phyloP scores from a whole-genome alignment of 768 basidiomycete genomes.

The Steccherinum ochraceum region DNA sequence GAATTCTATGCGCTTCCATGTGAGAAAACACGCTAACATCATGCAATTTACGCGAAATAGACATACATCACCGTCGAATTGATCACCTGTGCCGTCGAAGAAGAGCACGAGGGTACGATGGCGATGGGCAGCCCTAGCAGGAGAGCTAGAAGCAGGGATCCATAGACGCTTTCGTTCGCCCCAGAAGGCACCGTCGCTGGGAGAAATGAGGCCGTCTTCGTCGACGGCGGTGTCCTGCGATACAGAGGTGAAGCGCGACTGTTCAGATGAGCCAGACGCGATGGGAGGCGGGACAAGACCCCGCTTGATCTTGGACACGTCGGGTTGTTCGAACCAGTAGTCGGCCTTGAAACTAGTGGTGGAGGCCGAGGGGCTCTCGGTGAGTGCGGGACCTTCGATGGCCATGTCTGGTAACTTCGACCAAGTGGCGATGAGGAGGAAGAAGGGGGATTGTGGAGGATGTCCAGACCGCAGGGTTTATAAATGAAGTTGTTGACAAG shows the following conservation, averaged over 20 bases:
- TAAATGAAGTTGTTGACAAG: too few relatives aligned
- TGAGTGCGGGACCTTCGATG: too few relatives aligned
- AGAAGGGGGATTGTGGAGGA: too few relatives aligned
- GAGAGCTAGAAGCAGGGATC: slow-evolving; percentile 1
- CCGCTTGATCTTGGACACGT: not conserved
- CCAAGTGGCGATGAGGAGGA: too few relatives aligned
- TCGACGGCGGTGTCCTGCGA: not conserved
- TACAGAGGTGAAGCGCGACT: not conserved
- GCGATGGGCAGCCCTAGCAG: not conserved
- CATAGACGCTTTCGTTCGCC: slow-evolving; percentile 1
- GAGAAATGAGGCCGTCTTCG: too few relatives aligned
- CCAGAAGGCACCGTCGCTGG: too few relatives aligned
- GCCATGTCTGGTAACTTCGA: too few relatives aligned
- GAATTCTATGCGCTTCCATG: slow-evolving; percentile 62
- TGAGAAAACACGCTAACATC: not conserved
- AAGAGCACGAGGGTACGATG: slow-evolving; percentile 53
- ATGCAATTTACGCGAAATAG: not conserved
- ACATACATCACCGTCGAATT: slow-evolving; percentile 56
- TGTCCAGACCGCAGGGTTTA: too few relatives aligned
- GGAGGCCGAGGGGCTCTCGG: not conserved
- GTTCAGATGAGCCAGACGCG: not conserved
- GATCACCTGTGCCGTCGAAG: slow-evolving; percentile 56
- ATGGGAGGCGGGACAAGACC: not conserved
- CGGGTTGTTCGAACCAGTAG: not conserved
- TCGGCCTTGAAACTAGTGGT: not conserved